Percentiles rank a stretch among this genome's conserved stretches.
Evolutionary conservation across 129 eudicot species (phyloP).

Genomic region (Artemisia annua): DNA sequence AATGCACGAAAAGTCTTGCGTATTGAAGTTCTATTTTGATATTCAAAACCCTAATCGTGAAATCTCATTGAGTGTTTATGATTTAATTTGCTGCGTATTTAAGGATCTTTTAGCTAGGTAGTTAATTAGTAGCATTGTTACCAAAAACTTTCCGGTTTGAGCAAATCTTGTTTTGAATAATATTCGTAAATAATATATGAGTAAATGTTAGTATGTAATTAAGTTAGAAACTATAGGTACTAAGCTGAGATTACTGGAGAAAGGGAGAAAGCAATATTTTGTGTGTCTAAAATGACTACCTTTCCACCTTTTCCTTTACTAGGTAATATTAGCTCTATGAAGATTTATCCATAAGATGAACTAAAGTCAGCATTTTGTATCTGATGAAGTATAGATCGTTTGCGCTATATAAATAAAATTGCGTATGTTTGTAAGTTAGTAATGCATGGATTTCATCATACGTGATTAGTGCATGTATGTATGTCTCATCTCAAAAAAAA

Average conservation of each 20-base stretch:
- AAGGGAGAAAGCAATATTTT: neutral
- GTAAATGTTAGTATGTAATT: neutral
- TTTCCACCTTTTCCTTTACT: neutral
- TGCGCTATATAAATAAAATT: too few species aligned
- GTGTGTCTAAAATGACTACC: neutral
- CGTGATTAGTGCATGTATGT: too few species aligned
- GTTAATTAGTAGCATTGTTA: neutral
- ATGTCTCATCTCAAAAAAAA: too few species aligned
- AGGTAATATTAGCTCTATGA: neutral
- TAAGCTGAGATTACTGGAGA: neutral
- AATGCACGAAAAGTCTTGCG: too few species aligned
- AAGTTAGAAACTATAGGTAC: neutral
- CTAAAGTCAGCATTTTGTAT: neutral
- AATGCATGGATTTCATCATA: too few species aligned
- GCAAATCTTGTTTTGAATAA: too few species aligned
- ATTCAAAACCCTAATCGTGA: neutral
- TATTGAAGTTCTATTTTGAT: neutral
- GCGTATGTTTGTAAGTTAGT: too few species aligned
- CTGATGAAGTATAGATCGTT: neutral
- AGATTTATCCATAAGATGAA: neutral
- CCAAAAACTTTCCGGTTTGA: neutral
- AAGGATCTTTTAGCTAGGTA: too few species aligned
- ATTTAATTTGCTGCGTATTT: neutral
- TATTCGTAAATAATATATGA: too few species aligned
- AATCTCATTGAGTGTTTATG: neutral